These are phyloP conservation scores for Thraustotheca clavata DNA, from an alignment of 352 stramenopile species.

Conservation along the genomic window DNA sequence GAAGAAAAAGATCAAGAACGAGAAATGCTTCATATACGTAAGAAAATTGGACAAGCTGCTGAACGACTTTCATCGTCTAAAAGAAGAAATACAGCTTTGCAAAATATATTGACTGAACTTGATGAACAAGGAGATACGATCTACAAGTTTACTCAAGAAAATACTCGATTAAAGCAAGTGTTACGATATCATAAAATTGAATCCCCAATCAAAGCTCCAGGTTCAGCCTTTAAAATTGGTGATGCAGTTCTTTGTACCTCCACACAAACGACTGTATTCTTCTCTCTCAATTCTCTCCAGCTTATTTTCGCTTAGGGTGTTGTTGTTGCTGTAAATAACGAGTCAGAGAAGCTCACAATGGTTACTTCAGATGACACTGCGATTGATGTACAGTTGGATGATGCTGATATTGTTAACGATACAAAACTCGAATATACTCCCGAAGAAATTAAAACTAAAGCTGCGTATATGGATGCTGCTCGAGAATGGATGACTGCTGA, in stretches of 20 bases:
- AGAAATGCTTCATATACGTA: constrained; percentile 28
- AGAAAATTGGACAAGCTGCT: constrained; percentile 40
- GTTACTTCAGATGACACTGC: not conserved
- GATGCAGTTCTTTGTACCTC: not conserved
- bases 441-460: not conserved
- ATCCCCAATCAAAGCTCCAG: not conserved
- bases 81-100: constrained; percentile 55
- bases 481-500: constrained; percentile 14
- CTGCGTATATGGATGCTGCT: constrained; percentile 17
- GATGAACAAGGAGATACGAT: constrained; percentile 45
- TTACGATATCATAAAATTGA: not conserved
- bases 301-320: not conserved
- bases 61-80: constrained; percentile 57
- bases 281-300: not conserved
- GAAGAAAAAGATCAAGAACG: constrained; percentile 65
- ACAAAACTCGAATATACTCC: not conserved
- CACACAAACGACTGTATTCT: not conserved
- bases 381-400: not conserved
- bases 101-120: constrained; percentile 76
- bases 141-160: constrained; percentile 1
- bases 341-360: not conserved
- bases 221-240: not conserved
- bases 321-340: not conserved
- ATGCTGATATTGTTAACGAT: not conserved
- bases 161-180: not conserved